A percentile compares a stretch with the other conserved stretches of the same genome.
phyloP scores from a whole-genome alignment of 352 stramenopile species.

The Pseudoperonospora humuli region DNA sequence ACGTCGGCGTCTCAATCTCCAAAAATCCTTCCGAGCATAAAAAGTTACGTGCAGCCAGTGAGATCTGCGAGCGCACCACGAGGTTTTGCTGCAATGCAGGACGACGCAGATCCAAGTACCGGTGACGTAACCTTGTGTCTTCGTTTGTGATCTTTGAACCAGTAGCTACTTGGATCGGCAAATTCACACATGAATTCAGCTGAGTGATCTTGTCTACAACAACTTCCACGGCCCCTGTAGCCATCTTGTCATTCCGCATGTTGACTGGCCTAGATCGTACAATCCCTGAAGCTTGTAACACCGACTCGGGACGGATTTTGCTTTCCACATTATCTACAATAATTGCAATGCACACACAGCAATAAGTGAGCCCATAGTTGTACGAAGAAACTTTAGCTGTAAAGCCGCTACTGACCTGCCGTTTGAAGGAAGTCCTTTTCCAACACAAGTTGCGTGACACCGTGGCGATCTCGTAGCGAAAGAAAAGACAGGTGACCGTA shows the following conservation, averaged over 20 bases:
- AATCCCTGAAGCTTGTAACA: slow-evolving; percentile 54
- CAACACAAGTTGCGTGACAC: slow-evolving; percentile 74
- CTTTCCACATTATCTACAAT: slow-evolving; percentile 35
- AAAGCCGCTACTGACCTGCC: slow-evolving; percentile 12
- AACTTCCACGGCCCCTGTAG: slow-evolving; percentile 68
- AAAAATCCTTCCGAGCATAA: slow-evolving; percentile 64
- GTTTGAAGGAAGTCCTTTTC: slow-evolving; percentile 47
- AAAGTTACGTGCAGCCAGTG: slow-evolving; percentile 64
- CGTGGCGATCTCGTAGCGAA: slow-evolving; percentile 70
- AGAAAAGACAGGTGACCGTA: slow-evolving; percentile 80
- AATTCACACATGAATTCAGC: slow-evolving; percentile 50
- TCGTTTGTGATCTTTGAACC: slow-evolving; percentile 52
- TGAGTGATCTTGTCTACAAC: slow-evolving; percentile 50
- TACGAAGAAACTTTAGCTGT: neutral
- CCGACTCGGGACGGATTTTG: slow-evolving; percentile 54
- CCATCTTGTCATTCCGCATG: slow-evolving; percentile 67
- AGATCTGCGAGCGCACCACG: slow-evolving; percentile 59
- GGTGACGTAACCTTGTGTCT: slow-evolving; percentile 65
- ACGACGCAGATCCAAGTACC: slow-evolving; percentile 77
- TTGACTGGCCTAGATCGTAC: slow-evolving; percentile 48
- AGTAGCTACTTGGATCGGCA: slow-evolving; percentile 57
- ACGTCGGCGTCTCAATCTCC: slow-evolving; percentile 84
- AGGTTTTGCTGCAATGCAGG: slow-evolving; percentile 74
- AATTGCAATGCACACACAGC: neutral
- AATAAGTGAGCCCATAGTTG: neutral